A percentile compares a stretch with the other conserved stretches of the same genome.
These are phyloP conservation scores for Linum usitatissimum DNA, from an alignment of 345 rosid species.

Conservation along the genomic window DNA sequence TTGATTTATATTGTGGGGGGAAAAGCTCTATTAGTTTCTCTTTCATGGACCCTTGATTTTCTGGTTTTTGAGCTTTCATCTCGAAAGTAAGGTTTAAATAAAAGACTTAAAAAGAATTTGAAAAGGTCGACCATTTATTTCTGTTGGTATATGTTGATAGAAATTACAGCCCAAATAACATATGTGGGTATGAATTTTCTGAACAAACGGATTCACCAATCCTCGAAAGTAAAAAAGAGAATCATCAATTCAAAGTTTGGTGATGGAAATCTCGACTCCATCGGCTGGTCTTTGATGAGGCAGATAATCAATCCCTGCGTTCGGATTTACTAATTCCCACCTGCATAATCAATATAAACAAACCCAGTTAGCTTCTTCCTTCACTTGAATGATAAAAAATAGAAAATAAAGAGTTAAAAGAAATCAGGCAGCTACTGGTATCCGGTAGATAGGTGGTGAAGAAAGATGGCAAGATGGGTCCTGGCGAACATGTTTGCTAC, in stretches of 20 bases:
- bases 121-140: too few relatives aligned
- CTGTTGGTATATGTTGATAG: too few relatives aligned
- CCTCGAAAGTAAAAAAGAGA: too few relatives aligned
- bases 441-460: conserved; percentile 37
- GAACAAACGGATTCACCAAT: too few relatives aligned
- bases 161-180: too few relatives aligned
- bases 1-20: too few relatives aligned
- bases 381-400: background rate
- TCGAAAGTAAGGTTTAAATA: too few relatives aligned
- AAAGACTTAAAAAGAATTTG: too few relatives aligned
- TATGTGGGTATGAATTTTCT: background rate
- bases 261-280: conserved; percentile 22
- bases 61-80: too few relatives aligned
- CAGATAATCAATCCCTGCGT: conserved; percentile 19
- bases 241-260: conserved; percentile 11
- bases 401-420: background rate
- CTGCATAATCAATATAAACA: conserved; percentile 8
- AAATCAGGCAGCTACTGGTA: conserved; percentile 23
- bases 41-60: too few relatives aligned
- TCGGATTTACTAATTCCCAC: conserved; percentile 30
- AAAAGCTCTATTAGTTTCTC: too few relatives aligned
- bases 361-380: background rate
- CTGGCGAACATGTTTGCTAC: conserved; percentile 35
- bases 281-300: conserved; percentile 26
- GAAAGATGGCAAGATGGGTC: conserved; percentile 23